Evolutionary conservation across 495 filamentous ascomycete species (phyloP), one percentile per base, ranked within the genome.

Genomic region (Physcia stellaris): DNA sequence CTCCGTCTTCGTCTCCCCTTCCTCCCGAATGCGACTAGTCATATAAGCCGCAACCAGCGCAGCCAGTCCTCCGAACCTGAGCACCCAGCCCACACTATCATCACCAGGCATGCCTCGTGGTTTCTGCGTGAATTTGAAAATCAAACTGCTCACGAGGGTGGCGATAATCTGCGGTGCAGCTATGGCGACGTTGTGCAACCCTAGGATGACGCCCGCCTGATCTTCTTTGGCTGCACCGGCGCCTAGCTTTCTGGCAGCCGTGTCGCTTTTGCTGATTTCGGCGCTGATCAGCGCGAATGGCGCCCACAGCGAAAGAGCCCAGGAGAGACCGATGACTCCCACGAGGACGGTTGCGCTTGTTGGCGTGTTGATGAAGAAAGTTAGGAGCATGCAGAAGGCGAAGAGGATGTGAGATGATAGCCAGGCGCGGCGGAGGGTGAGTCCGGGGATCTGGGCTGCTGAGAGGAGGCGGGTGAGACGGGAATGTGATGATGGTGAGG

Each of bases 111-210:
- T 69, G 11, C 84, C 86, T 36, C 86, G 65, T 7, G 81, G 82
- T 56, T 87, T 90, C 58, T 94, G 86, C 48, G 84, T 68, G 20
- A 69, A 55, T 45, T 71, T 73, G 61, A 94, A 94, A 37, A 94
- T 82, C 34, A 77, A 67, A 54, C 77, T 84, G 43, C 79, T 83
- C 4, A 76, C 70, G 21, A 94, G 57, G 32, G 85, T 93, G 12
- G 86, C 84, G 24, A 94, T 69, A 37, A 93, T 82, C 56, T 94
- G 86, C 11, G 86, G 86, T 16, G 85, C 72, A 0, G 83, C 80
- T 42, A 94, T 75, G 19, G 86, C 79, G 56, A 94, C 85, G 54
- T 94, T 94, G 60, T 94, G 86, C 17, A 94, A 78, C 2, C 86
- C 86, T 2, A 94, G 66, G 23, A 94, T 77, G 17, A 94, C 81